Base-by-base conservation (phyloP, 441 rosid species). In the Euphorbia schlechtendalii region DNA sequence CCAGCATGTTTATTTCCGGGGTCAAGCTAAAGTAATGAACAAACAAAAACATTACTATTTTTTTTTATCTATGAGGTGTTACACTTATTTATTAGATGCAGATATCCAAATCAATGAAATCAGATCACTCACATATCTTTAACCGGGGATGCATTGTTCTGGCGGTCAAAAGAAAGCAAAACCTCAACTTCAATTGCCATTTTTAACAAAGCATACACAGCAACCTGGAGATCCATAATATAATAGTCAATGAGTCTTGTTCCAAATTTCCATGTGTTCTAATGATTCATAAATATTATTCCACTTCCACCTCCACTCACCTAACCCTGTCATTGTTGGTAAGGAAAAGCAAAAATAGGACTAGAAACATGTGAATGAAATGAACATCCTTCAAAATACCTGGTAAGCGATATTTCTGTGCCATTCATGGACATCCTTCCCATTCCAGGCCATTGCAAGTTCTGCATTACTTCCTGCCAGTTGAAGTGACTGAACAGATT, bases 131-230 rank as follows among this genome's bases (percentile, higher is more conserved):
- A 85, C 90, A 83, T 83, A 45, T 78, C 77, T 67, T 67, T 73
- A 69, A 78, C 88, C 24, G 82, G 88, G 12, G 75, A 79, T 40
- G 77, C 77, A 63, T 75, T 76, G 70, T 74, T 75, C 54, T 69
- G 74, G 68, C 87, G 87, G 53, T 83, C 90, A 61, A 64, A 81
- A 51, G 90, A 82, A 34, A 87, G 88, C 90, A 85, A 84, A 65
- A 75, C 48, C 69, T 69, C 64, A 48, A 75, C 46, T 32, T 32
- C 34, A 32, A 32, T 32, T 32, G 34, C 34, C 34, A 32, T 32
- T 32, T 32, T 32, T 32, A 32, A 32, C 34, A 32, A 32, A 32
- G 34, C 3, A 32, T 32, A 32, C 34, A 32, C 34, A 32, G 34
- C 34, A 32, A 32, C 34, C 34, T 32, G 34, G 3, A 32, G 4